Evolutionary conservation across 2,329 filamentous ascomycete genomes (phyloP), one percentile per base, ranked within the genome.

Genomic region (Exophiala mesophila): DNA sequence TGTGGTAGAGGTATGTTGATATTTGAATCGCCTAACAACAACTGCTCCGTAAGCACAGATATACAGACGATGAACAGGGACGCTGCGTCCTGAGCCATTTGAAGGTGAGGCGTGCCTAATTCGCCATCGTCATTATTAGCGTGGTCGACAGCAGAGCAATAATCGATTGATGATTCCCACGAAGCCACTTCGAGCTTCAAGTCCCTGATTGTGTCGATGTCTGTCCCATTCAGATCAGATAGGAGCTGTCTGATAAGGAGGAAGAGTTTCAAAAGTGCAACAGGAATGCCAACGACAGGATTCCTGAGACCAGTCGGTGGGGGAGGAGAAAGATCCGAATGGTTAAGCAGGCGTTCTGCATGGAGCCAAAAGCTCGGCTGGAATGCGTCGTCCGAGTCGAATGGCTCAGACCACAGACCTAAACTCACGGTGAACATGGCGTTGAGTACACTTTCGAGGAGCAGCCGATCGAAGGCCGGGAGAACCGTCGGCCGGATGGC

Each of bases 391-490:
- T 41, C n/a, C 3, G 12, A 7, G 16, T 33, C n/a, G 29, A 34
- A 16, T 5, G 6, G 13, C 3, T 41, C 28, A 4, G 19, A 33
- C 38, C 38, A 41, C 7, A 20, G 17, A 24, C 38, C 38, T 7
- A 24, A 23, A 30, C 15, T 5, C 13, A 13, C 16, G 6, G 35
- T 15, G 20, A 41, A 41, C 10, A 41, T 34, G 5, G 8, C 13
- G 20, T 37, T 21, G 4, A 41, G 38, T 5, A 33, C 30, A 13
- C 38, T 41, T 20, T 41, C 38, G n/a, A 41, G 5, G 20, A 21
- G 28, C 21, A 41, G 26, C 13, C 38, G 38, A 5, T 41, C 38
- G 17, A 41, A 34, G 9, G 21, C 28, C 16, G 6, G 29, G n/a
- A 4, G 17, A n/a, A n/a, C n/a, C n/a, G n/a, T n/a, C n/a, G n/a